Percentiles rank a stretch among this genome's conserved stretches.
phyloP scores from a whole-genome alignment of 2,329 filamentous ascomycete genomes.

The Talaromyces albobiverticillius region DNA sequence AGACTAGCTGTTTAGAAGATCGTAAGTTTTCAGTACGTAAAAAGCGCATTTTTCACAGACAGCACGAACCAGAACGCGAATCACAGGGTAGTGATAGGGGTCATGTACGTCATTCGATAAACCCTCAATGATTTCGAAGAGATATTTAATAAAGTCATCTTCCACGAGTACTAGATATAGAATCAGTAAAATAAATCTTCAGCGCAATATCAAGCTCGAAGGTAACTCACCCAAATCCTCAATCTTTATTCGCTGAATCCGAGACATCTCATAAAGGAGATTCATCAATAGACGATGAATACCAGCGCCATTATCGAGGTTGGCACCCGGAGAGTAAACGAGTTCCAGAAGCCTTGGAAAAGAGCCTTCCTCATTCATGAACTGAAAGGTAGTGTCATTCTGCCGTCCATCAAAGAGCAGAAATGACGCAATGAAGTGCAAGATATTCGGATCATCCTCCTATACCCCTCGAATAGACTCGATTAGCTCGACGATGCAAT shows the following conservation, averaged over 20 bases:
- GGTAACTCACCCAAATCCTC: conserved; percentile 68
- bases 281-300: conserved; percentile 81
- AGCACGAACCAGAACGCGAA: conserved; percentile 75
- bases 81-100: conserved; percentile 93
- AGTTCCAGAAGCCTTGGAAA: conserved; percentile 83
- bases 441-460: conserved; percentile 77
- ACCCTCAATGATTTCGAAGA: conserved; percentile 85
- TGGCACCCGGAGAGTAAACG: conserved; percentile 61
- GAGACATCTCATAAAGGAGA: conserved; percentile 92
- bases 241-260: conserved; percentile 75
- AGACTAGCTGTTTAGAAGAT: conserved; percentile 64
- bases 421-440: conserved; percentile 80
- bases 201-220: background rate
- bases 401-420: conserved; percentile 81
- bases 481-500: background rate
- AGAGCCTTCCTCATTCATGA: conserved; percentile 82
- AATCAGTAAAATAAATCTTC: background rate
- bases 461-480: conserved; percentile 38
- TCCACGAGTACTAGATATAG: conserved; percentile 51
- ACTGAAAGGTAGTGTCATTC: conserved; percentile 74
- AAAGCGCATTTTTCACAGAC: background rate
- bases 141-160: conserved; percentile 77
- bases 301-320: conserved; percentile 51
- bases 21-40: background rate
- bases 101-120: conserved; percentile 83